phyloP scores from a whole-genome alignment of 768 basidiomycete genomes.

The Tephrocybe sp. region DNA sequence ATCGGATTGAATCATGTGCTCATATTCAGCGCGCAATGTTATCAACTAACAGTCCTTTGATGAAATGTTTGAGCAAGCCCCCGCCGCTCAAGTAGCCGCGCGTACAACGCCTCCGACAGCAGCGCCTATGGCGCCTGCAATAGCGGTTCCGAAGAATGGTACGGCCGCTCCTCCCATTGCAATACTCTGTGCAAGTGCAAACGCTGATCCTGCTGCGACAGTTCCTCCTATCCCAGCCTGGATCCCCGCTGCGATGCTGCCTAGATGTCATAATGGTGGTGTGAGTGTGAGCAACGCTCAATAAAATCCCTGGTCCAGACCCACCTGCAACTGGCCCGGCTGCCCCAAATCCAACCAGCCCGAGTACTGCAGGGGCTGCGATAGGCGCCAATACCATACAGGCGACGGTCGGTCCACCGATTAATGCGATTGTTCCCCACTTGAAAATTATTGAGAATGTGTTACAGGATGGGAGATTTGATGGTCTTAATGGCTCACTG shows the following conservation, averaged over 20 bases:
- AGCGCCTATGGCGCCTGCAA: slow-evolving; percentile 4
- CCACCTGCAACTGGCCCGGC: background rate
- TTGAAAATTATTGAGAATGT: too few relatives aligned
- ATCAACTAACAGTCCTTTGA: too few relatives aligned
- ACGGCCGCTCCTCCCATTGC: slow-evolving; percentile 19
- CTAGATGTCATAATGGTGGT: slow-evolving; percentile 2
- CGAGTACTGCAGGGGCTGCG: slow-evolving; percentile 11
- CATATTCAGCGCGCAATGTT: too few relatives aligned
- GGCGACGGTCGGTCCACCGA: slow-evolving; percentile 6
- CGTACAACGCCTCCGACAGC: slow-evolving; percentile 3
- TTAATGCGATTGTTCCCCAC: background rate
- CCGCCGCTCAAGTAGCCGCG: background rate
- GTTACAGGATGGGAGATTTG: too few relatives aligned
- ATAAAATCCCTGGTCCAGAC: background rate
- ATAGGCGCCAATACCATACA: background rate
- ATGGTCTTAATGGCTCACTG: too few relatives aligned
- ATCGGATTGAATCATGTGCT: too few relatives aligned
- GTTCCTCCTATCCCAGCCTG: slow-evolving; percentile 23
- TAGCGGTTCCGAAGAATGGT: slow-evolving; percentile 1
- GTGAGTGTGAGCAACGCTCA: background rate
- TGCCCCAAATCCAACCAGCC: background rate
- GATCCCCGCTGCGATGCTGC: slow-evolving; percentile 20
- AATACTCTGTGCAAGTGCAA: slow-evolving; percentile 21
- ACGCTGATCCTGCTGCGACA: slow-evolving; percentile 18
- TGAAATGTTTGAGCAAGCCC: too few relatives aligned